Conservation (phyloP, 805 yeast species). For the Kodamaea hsintzibuensis region DNA sequence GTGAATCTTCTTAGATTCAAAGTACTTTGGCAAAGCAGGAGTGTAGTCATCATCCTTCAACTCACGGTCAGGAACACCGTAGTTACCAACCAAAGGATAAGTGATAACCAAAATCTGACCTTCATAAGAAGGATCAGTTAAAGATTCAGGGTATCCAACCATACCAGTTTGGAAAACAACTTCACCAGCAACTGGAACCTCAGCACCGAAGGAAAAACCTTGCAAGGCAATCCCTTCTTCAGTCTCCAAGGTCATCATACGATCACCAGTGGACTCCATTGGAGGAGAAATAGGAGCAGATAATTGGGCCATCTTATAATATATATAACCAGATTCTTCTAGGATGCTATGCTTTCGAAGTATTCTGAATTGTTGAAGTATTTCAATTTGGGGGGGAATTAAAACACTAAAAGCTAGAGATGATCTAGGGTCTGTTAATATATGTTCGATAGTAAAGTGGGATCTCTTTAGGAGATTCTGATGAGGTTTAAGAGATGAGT, state of each 20-base stretch:
- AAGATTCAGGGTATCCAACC: slow-evolving; percentile 98
- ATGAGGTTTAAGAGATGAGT: not conserved
- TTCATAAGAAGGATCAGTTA: slow-evolving; percentile 97
- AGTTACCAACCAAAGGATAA: slow-evolving; percentile 95
- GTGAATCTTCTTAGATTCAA: slow-evolving; percentile 90
- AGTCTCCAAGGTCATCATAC: slow-evolving; percentile 83
- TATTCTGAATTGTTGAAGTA: slow-evolving; percentile 6
- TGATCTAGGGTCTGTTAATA: slow-evolving; percentile 3
- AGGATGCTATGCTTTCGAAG: not conserved
- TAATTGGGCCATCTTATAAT: slow-evolving; percentile 31
- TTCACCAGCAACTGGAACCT: slow-evolving; percentile 88
- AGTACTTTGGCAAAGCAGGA: slow-evolving; percentile 80
- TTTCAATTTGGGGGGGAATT: slow-evolving; percentile 10
- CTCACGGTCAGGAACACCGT: slow-evolving; percentile 93
- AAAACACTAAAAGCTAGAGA: slow-evolving; percentile 6
- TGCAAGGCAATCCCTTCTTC: slow-evolving; percentile 83
- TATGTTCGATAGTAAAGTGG: not conserved
- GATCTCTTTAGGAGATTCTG: not conserved
- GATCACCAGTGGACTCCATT: slow-evolving; percentile 78
- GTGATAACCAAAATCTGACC: slow-evolving; percentile 97
- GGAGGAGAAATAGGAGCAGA: slow-evolving; percentile 90
- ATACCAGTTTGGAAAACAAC: slow-evolving; percentile 99
- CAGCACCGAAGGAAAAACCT: slow-evolving; percentile 98
- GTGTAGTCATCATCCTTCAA: slow-evolving; percentile 70
- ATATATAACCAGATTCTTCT: slow-evolving; percentile 1